Evolutionary conservation across 768 basidiomycete genomes (phyloP).

Genomic region (Chiua virens): DNA sequence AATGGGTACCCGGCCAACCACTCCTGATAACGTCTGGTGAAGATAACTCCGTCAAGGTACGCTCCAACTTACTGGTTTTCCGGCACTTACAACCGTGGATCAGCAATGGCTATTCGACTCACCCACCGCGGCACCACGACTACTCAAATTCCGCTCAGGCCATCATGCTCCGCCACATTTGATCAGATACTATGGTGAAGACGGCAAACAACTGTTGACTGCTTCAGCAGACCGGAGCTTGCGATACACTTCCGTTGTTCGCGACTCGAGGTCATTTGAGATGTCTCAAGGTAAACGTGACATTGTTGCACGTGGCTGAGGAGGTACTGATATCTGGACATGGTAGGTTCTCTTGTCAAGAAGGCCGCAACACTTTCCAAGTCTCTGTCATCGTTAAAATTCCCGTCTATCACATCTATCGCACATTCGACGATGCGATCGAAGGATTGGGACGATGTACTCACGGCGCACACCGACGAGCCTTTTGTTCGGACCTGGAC

Average conservation of each 20-base stretch:
- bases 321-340: slow-evolving; percentile 1
- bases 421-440: slow-evolving; percentile 77
- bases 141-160: slow-evolving; percentile 90
- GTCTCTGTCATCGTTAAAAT: slow-evolving; percentile 79
- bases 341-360: slow-evolving; percentile 76
- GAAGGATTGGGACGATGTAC: slow-evolving; percentile 97
- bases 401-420: slow-evolving; percentile 74
- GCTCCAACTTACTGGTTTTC: slow-evolving; percentile 1
- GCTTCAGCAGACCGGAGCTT: slow-evolving; percentile 88
- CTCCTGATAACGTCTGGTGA: slow-evolving; percentile 86
- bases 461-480: slow-evolving; percentile 89
- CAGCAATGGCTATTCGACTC: slow-evolving; percentile 99
- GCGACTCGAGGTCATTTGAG: slow-evolving; percentile 94
- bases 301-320: not conserved
- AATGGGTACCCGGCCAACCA: slow-evolving; percentile 94
- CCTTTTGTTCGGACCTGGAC: slow-evolving; percentile 85
- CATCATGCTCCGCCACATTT: slow-evolving; percentile 90
- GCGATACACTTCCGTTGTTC: slow-evolving; percentile 87
- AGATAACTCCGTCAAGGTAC: slow-evolving; percentile 94
- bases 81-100: slow-evolving; percentile 4
- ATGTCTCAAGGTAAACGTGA: slow-evolving; percentile 76
- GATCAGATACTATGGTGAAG: slow-evolving; percentile 94
- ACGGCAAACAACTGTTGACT: slow-evolving; percentile 91
- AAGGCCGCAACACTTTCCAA: slow-evolving; percentile 79
- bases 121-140: slow-evolving; percentile 77